Evolutionary conservation across 192 early-diverging fungal genomes (phyloP).

Genomic region (Coemansia sp.): DNA sequence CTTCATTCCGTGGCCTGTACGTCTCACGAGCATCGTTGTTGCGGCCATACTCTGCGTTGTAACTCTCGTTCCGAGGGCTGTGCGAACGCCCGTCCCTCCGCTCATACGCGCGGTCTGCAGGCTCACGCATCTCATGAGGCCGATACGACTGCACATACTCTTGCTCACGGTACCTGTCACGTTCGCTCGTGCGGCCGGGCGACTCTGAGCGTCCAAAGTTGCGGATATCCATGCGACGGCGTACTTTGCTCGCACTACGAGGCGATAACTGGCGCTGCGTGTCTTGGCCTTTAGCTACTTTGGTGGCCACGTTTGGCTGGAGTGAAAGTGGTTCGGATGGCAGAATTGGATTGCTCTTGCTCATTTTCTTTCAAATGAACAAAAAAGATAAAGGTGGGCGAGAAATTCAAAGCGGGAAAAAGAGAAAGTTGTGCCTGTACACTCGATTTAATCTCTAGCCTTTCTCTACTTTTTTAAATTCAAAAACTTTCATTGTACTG

Average conservation of each 20-base stretch:
- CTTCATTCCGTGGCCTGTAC: not conserved
- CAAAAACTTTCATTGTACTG: not conserved
- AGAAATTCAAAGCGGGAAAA: constrained; percentile 1
- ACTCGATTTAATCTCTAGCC: not conserved
- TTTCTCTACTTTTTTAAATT: not conserved
- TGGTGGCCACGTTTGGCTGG: constrained; percentile 32
- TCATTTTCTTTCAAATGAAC: constrained; percentile 19
- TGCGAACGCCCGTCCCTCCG: constrained; percentile 19
- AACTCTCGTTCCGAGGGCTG: constrained; percentile 14
- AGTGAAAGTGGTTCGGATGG: constrained; percentile 48
- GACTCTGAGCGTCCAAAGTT: constrained; percentile 43
- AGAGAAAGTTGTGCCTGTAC: not conserved
- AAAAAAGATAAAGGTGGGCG: not conserved
- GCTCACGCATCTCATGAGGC: not conserved
- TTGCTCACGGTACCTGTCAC: not conserved
- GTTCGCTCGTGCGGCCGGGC: not conserved
- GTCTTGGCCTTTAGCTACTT: constrained; percentile 15
- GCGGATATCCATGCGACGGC: constrained; percentile 35
- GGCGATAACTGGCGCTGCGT: constrained; percentile 14
- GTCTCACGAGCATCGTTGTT: not conserved
- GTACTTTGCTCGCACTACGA: constrained; percentile 27
- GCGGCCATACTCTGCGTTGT: not conserved
- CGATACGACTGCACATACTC: not conserved
- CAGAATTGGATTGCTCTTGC: constrained; percentile 45
- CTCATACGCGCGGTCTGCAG: not conserved